Percentiles rank a stretch among this genome's conserved stretches.
Evolutionary conservation across 202 grass and related monocot genomes (phyloP).

Genomic region (Eragrostis tef): DNA sequence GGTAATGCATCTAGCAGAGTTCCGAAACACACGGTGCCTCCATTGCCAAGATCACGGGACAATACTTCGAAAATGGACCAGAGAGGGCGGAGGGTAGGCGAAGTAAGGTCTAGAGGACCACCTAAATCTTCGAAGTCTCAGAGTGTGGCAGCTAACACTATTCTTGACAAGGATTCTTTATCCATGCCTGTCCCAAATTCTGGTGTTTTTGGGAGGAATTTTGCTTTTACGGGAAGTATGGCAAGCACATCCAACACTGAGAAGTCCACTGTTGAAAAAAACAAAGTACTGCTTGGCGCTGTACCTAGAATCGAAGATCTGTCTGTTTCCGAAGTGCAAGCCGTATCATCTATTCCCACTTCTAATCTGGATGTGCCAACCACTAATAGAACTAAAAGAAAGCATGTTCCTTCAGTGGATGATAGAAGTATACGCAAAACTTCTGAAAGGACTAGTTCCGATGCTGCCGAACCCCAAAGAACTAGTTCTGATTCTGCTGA

Average conservation of each 20-base stretch:
- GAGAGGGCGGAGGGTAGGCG: conserved; percentile 59
- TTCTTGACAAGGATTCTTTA: conserved; percentile 47
- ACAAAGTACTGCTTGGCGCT: conserved; percentile 26
- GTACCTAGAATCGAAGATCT: conserved; percentile 48
- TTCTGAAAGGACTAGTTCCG: conserved; percentile 49
- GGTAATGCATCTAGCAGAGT: conserved; percentile 55
- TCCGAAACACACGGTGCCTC: conserved; percentile 65
- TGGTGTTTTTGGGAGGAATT: conserved; percentile 51
- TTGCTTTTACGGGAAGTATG: conserved; percentile 33
- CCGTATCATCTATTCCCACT: conserved; percentile 44
- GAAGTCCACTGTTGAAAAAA: conserved; percentile 46
- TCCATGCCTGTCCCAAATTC: conserved; percentile 34
- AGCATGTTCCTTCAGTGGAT: conserved; percentile 46
- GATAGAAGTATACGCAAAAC: conserved; percentile 51
- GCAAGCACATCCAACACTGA: conserved; percentile 42
- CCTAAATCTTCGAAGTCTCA: conserved; percentile 65
- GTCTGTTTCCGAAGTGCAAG: conserved; percentile 45
- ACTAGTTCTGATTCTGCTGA: conserved; percentile 58
- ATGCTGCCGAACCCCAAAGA: conserved; percentile 60
- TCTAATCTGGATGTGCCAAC: conserved; percentile 50
- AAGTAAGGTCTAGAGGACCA: conserved; percentile 56
- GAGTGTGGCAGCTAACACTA: conserved; percentile 44
- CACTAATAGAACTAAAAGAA: conserved; percentile 55
- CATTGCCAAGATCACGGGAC: conserved; percentile 54
- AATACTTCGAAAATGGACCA: conserved; percentile 54